A percentile compares a stretch with the other conserved stretches of the same genome.
Evolutionary conservation across 1,139 yeast genomes (phyloP).

Genomic region (Taiozyma sp.): DNA sequence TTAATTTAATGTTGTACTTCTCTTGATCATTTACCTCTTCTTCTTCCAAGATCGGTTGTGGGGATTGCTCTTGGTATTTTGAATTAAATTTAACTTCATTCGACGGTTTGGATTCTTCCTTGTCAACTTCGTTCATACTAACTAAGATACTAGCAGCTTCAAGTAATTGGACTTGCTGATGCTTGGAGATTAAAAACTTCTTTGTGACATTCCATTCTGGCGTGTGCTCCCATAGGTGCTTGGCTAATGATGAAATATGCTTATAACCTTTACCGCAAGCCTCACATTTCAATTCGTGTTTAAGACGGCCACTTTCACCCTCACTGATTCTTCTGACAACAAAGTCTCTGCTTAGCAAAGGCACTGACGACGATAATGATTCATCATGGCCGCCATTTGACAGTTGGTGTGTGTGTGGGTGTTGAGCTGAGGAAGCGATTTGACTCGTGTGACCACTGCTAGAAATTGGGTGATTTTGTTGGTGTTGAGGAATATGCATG

Average conservation of each 20-base stretch:
- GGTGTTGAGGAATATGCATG: constrained; percentile 14
- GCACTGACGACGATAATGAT: constrained; percentile 35
- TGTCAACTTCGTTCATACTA: constrained; percentile 58
- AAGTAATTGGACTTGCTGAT: constrained; percentile 82
- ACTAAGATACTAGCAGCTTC: constrained; percentile 88
- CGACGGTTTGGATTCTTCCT: constrained; percentile 8
- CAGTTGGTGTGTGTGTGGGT: neutral
- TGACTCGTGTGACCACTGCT: constrained; percentile 2
- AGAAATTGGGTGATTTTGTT: neutral
- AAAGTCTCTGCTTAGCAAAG: constrained; percentile 58
- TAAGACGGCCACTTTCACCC: constrained; percentile 80
- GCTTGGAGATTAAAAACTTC: constrained; percentile 76
- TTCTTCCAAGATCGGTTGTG: constrained; percentile 8
- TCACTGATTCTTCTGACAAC: constrained; percentile 81
- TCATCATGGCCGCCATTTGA: neutral
- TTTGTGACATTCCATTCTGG: constrained; percentile 91
- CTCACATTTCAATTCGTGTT: constrained; percentile 81
- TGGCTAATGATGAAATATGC: constrained; percentile 76
- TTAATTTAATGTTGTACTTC: constrained; percentile 15
- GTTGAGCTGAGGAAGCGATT: constrained; percentile 2
- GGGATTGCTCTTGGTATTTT: constrained; percentile 10
- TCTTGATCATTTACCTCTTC: constrained; percentile 9
- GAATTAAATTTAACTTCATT: constrained; percentile 6
- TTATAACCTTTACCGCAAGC: constrained; percentile 90
- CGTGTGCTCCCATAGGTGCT: constrained; percentile 82